Base-by-base conservation (phyloP, 306 rosid species). In the Prunus campanulata region DNA sequence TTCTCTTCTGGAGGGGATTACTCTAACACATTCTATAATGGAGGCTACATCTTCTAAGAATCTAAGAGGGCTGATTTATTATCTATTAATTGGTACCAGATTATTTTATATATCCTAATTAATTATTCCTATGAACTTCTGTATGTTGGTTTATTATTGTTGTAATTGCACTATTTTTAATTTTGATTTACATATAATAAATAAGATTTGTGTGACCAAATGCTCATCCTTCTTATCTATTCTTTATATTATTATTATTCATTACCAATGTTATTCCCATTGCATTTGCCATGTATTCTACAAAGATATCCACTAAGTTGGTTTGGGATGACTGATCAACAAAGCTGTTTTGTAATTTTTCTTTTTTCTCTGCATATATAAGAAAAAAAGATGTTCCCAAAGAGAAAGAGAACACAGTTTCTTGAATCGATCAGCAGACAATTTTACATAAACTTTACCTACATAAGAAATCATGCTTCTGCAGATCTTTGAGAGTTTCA, bases 1-100 rank as follows among this genome's bases (percentile, higher is more conserved):
- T 25, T 60, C 11, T 78, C 67, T 71, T 19, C 51, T 71, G 79
- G 66, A 20, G 63, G 62, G 68, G 54, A 16, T 70, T 13, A 57
- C 6, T 51, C 54, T 19, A 16, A 24, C 52, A 5, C 57, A 50
- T 69, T 52, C 81, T 70, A 42, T 51, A 63, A 35, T n/a, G 62
- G 30, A 68, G 62, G 35, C 16, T 70, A 27, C 62, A 44, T 63
- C 54, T 42, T 62, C 71, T 44, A 44, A 11, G 44, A 1, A 39
- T 39, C 61, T 22, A 24, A 18, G 29, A 35, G 8, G 19, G 29
- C 15, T 27, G 24, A 2, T 19, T 19, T 50, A 6, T 68, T 24
- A 25, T 68, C 4, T 13, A 32, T 29, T 20, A 57, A 7, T 56
- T 44, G 18, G 20, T 57, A 59, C 65, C 11, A 47, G 51, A 13